Evolutionary conservation across 1,284 basidiomycete genomes (phyloP), one percentile per base, ranked within the genome.

Genomic region (Moesziomyces sp.): DNA sequence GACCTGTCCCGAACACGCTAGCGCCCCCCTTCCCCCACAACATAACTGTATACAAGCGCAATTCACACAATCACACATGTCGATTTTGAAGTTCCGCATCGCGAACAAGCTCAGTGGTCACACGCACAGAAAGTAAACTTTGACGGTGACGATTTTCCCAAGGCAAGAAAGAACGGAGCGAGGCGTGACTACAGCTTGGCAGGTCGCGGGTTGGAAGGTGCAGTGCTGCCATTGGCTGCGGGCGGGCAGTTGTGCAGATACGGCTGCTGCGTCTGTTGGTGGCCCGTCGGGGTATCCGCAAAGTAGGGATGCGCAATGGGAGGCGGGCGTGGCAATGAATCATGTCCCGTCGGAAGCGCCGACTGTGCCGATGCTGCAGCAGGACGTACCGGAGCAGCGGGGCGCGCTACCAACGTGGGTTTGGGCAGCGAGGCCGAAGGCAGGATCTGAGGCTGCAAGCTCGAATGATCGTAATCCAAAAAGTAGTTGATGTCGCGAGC

Each of bases 1-100:
- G 81, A 83, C 35, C 49, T 83, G 24, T 76, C 77, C 4, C 56
- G 71, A 16, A 67, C 70, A 13, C 49, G 70, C 11, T 73, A 43
- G 52, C 38, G 38, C 11, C 11, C 38, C 14, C 18, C 14, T 16
- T 28, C 7, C 38, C 18, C 38, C 18, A 40, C 38, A 40, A 40
- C 13, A 28, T 13, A 13, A 13, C 30, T 34, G 30, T 34, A 34
- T 40, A 18, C 38, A 40, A 40, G 6, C 16, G 38, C 16, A 40
- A 40, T 40, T 16, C 13, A 40, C 30, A 34, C 30, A 2, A 34
- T 34, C 30, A 34, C 2, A 34, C 30, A 13, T 10, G 30, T 30
- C 30, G 30, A 13, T 34, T 34, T 34, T 11, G 11, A 34, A 13
- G 10, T 4, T 1, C 1, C 30, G 2, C 30, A 11, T 34, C 13